Evolutionary conservation across 1,284 basidiomycete species (phyloP), one percentile per base, ranked within the genome.

Genomic region (Ceratobasidium sp.): DNA sequence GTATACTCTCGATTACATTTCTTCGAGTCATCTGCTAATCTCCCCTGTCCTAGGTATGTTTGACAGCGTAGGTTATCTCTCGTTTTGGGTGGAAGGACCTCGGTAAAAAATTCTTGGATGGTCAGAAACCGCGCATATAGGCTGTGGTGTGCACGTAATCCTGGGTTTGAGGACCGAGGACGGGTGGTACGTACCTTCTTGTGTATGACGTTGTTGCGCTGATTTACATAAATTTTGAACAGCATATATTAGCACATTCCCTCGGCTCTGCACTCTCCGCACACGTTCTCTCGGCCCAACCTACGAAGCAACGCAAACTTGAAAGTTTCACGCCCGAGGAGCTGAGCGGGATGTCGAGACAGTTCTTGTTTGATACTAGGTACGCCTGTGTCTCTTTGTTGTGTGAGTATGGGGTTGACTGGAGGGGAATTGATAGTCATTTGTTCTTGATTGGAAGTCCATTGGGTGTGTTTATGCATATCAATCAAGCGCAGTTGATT

Each of bases 391-490:
- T 79, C 64, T 56, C 26, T 42, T 69, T 77, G 60, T 40, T 40
- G 9, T 23, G 53, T 46, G 13, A 51, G 18, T 49, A 49, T 10
- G 9, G 9, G 46, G 7, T 33, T 33, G 33, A 33, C 4, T 33
- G 61, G 26, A 67, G 80, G n/a, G 20, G 67, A 81, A n/a, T 70
- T 83, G 46, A 78, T 3, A 86, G 86, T 78, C 86, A 85, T 79
- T 84, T 89, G 23, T 90, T 89, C 82, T 84, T 88, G 9, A 84
- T 86, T 18, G 89, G 89, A 5, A 88, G 87, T 72, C 89, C 89
- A 0, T 83, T 90, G 0, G 87, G 88, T 0, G 84, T 90, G 40
- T 89, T 90, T 81, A 83, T 89, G 13, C 88, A 89, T 79, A 83
- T 90, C 6, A 86, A 89, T 72, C 87, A 88, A 58, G 86, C 87